phyloP scores from a whole-genome alignment of 208 protist species.

The Leishmania guyanensis region DNA sequence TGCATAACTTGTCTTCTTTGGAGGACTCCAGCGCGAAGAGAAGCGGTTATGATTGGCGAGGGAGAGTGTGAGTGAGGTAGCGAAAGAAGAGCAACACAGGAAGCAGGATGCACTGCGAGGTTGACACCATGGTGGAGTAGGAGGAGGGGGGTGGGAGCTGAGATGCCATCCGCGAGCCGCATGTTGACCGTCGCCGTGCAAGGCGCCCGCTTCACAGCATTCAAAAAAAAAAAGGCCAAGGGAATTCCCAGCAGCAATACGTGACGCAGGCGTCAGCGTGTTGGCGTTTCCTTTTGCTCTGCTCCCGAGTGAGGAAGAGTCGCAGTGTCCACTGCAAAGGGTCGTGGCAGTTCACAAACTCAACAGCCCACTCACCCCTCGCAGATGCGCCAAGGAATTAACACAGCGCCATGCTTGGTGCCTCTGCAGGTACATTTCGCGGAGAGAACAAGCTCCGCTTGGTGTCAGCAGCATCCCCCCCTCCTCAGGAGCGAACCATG shows the following conservation, averaged over 20 bases:
- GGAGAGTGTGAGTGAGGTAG: neutral
- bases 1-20: neutral
- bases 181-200: neutral
- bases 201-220: neutral
- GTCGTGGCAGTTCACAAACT: neutral
- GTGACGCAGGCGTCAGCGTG: neutral
- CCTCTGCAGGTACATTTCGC: neutral
- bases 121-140: neutral
- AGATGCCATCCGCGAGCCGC: neutral
- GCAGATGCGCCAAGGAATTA: neutral
- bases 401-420: neutral
- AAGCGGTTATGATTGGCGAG: neutral
- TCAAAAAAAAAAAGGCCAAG: neutral
- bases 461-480: neutral
- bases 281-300: neutral
- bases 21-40: neutral
- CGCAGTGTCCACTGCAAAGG: neutral
- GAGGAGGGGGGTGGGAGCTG: neutral
- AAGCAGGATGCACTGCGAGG: neutral
- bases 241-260: neutral
- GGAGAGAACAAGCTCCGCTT: neutral
- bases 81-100: slow-evolving; percentile 1
- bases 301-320: neutral
- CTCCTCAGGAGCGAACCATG: neutral
- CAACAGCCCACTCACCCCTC: neutral